phyloP scores from a whole-genome alignment of 495 filamentous ascomycete genomes.

The Penicillium daleae region DNA sequence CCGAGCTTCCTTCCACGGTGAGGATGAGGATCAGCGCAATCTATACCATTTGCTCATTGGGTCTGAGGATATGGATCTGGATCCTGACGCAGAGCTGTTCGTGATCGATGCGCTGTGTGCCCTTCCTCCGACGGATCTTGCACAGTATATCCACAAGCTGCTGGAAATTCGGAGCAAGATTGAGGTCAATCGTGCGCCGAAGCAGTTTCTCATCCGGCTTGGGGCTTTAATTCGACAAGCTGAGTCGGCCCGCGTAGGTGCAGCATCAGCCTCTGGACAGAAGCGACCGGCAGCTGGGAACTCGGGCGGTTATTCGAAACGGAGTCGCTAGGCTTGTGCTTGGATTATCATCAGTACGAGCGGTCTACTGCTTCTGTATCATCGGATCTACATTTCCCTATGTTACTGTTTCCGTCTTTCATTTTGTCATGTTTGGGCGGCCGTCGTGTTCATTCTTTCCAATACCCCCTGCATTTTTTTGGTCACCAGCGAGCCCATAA shows the following conservation, averaged over 20 bases:
- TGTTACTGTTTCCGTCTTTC: constrained; percentile 3
- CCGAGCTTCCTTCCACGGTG: constrained; percentile 41
- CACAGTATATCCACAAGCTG: constrained; percentile 37
- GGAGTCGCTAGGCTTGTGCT: constrained; percentile 30
- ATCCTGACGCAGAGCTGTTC: constrained; percentile 39
- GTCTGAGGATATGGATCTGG: constrained; percentile 36
- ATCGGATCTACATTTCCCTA: background rate
- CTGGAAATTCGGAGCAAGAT: constrained; percentile 41
- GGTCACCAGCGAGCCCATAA: constrained; percentile 9
- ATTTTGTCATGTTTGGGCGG: constrained; percentile 27
- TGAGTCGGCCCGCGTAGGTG: constrained; percentile 26
- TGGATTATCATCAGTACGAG: background rate
- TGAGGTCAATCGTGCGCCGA: constrained; percentile 47
- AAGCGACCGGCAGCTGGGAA: constrained; percentile 42
- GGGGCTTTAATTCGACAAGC: constrained; percentile 35
- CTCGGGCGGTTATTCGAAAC: constrained; percentile 38
- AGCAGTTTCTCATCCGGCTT: constrained; percentile 40
- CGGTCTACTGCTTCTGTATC: background rate
- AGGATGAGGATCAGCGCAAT: constrained; percentile 54
- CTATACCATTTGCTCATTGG: constrained; percentile 54
- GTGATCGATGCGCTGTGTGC: constrained; percentile 48
- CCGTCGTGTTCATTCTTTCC: constrained; percentile 30
- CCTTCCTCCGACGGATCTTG: constrained; percentile 38
- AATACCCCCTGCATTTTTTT: constrained; percentile 36
- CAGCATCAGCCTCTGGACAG: constrained; percentile 27